A percentile compares a stretch with the other conserved stretches of the same genome.
Evolutionary conservation across 495 filamentous ascomycete species (phyloP).

Genomic region (Penicillium canariense): DNA sequence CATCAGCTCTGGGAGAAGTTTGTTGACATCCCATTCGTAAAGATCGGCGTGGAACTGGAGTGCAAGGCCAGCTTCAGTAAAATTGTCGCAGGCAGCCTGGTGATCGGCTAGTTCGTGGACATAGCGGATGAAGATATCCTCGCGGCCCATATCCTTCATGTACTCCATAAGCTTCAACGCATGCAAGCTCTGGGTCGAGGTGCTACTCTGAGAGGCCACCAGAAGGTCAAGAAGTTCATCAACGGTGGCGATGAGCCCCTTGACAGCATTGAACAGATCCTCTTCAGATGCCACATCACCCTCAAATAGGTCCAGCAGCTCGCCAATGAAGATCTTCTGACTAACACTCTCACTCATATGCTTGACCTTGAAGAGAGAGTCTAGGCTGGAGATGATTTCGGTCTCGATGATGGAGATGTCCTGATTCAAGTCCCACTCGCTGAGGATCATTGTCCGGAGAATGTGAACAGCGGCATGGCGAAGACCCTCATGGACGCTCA

Average conservation of each 20-base stretch:
- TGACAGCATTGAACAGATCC: slow-evolving; percentile 71
- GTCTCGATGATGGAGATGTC: slow-evolving; percentile 90
- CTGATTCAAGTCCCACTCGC: slow-evolving; percentile 95
- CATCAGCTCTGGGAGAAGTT: slow-evolving; percentile 61
- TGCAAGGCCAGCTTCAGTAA: slow-evolving; percentile 87
- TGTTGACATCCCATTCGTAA: slow-evolving; percentile 83
- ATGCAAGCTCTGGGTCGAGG: slow-evolving; percentile 78
- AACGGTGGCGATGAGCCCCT: slow-evolving; percentile 74
- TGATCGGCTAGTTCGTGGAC: slow-evolving; percentile 87
- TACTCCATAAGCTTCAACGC: slow-evolving; percentile 94
- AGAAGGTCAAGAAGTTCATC: slow-evolving; percentile 90
- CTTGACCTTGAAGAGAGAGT: slow-evolving; percentile 86
- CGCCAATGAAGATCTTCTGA: slow-evolving; percentile 88
- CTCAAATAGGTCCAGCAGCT: slow-evolving; percentile 80
- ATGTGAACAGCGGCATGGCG: slow-evolving; percentile 88
- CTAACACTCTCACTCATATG: slow-evolving; percentile 81
- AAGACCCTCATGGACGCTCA: slow-evolving; percentile 92
- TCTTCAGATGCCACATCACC: slow-evolving; percentile 67
- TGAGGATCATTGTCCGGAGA: slow-evolving; percentile 95
- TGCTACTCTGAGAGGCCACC: slow-evolving; percentile 84
- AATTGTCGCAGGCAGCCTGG: slow-evolving; percentile 72
- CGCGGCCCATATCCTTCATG: slow-evolving; percentile 93
- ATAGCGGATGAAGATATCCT: slow-evolving; percentile 95
- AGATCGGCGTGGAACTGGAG: slow-evolving; percentile 88
- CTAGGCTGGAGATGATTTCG: slow-evolving; percentile 94